Base-by-base conservation (phyloP, 176 grass and related monocot species). In the Rhipidocladum racemiflorum region DNA sequence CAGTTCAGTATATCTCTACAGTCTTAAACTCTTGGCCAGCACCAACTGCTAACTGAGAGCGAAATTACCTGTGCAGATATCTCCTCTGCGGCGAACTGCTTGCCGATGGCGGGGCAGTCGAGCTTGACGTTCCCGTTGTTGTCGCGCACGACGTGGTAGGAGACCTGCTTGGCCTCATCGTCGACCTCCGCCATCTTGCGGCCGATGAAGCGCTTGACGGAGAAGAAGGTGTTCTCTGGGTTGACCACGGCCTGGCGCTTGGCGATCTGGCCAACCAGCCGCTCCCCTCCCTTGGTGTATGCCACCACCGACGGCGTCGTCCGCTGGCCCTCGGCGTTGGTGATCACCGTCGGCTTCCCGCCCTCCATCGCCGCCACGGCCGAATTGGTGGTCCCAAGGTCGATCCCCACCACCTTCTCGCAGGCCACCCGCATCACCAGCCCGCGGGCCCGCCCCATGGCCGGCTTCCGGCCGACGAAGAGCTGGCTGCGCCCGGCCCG, bases 51-150 rank as follows among this genome's bases (percentile, higher is more conserved):
- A 16, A 68, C 7, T 87, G 48, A 24, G 0, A 65, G 20, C 45
- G 6, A 71, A 61, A 72, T 57, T 46, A 94, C 96, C 96, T 99
- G 96, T 18, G 96, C 96, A 0, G 96, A 99, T 9, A 99, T 99
- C 89, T 99, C 96, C 71, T 99, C 96, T 0, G 93, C 93, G 29
- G 96, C 96, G 42, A 99, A 99, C 56, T 95, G 96, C 55, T 95
- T 99, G n/a, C 96, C 96, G 82, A 99, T 99, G 49, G 96, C 96
- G 16, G 96, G 91, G 79, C 96, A 99, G 62, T 99, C 96, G 7
- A 99, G 96, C 85, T 99, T 99, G 75, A 99, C 96, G 85, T 99
- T 99, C 7, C 96, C 93, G 74, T 99, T 99, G 50, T 99, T 91
- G 24, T 99, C 96, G 16, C 83, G 87, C 16, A 99, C 79, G 13